Evolutionary conservation across 768 basidiomycete genomes (phyloP), one percentile per base, ranked within the genome.

Genomic region (Lentinula edodes): DNA sequence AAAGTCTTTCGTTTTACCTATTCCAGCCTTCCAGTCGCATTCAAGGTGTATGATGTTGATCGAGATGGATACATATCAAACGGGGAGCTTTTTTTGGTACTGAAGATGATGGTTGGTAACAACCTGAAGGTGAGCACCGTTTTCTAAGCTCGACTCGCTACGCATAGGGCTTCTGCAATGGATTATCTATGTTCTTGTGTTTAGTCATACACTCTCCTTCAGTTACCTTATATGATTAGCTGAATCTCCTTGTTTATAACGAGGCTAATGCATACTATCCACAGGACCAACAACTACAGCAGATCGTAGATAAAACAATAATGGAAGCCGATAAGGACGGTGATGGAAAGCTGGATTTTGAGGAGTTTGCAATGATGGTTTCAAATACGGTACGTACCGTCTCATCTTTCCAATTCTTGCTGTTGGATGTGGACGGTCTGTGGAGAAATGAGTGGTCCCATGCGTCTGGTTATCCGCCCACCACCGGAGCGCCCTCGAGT

Each of bases 21-120:
- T 42, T 61, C 42, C 32, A 45, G 18, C 52, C 52, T 16, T 58
- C 4, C 68, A 99, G 97, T 99, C 70, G 97, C 97, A 28, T 99
- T 99, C 86, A 98, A 98, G 73, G 97, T 99, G 55, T 99, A 99
- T 68, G 97, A 99, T 71, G 93, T 99, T 71, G 97, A 99, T 73
- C 84, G 97, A 56, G 97, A 99, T 70, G 95, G 94, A 7, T 99
- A 75, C 76, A 99, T 99, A 73, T 97, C 95, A 12, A 99, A 99
- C 70, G 97, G 97, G 60, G 97, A 99, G 75, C 85, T 99, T 35
- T 99, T 98, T 79, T 78, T 99, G 52, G 97, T 99, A 42, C 79
- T 99, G 65, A 99, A 99, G 83, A 98, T 98, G 93, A 99, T 99
- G 97, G 97, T 98, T 54, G 97, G 97, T 38, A 98, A 91, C 74